Evolutionary conservation across 2,329 filamentous ascomycete species (phyloP), one percentile per base, ranked within the genome.

Genomic region (Venturia nashicola): DNA sequence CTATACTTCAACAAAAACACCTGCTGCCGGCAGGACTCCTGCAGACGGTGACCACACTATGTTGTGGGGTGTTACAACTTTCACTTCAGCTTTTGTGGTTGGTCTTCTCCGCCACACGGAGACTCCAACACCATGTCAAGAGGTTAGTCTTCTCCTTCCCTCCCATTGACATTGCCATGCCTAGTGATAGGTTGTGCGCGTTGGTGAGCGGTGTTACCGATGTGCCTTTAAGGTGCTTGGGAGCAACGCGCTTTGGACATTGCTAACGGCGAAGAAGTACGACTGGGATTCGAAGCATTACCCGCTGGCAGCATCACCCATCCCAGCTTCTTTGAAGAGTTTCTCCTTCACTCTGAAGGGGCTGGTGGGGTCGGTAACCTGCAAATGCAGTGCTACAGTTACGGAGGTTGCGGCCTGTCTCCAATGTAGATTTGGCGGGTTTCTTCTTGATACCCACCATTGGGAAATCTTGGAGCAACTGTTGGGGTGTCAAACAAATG

Each of bases 241-340:
- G 36, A 39, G 36, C 36, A 39, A 2, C 27, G 27, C 27, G 27
- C 27, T 27, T 27, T 27, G 27, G 27, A 27, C 27, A 27, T 27
- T 27, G 27, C 27, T 27, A 27, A 27, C 27, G 2, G 27, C 4
- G 27, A 27, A 27, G 27, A 27, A 27, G 27, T 27, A 83, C 65
- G 82, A 86, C 63, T 83, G 96, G 65, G 91, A 97, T 74, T 82
- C 88, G 16, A 96, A 95, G 73, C 86, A 94, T 70, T 99, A 96
- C 73, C 94, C 94, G 46, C 80, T 99, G 39, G 93, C 93, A 44
- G 82, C 84, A 67, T 86, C 89, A 61, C 88, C 90, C 0, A 96
- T 92, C 1, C 94, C 94, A 2, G 83, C 86, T 18, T 86, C 89
- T 61, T 79, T 99, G 66, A 85, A 86, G 67, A 86, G 86, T 64